Evolutionary conservation across 768 basidiomycete genomes (phyloP).

Genomic region (Kwoniella sp.): DNA sequence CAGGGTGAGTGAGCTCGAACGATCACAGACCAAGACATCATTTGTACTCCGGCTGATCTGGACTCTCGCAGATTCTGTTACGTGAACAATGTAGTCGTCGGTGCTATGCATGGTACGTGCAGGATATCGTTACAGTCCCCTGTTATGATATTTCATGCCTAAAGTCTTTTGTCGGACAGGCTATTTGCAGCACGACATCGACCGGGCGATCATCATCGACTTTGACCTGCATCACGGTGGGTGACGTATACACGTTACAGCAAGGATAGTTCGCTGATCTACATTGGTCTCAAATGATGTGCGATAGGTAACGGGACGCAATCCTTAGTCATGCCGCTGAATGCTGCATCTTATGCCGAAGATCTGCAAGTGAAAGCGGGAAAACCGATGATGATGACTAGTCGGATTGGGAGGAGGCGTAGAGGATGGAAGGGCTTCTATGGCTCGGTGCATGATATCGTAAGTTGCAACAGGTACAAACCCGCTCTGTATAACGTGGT

Average conservation of each 20-base stretch:
- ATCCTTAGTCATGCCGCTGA: conserved; percentile 85
- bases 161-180: conserved; percentile 64
- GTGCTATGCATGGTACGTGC: conserved; percentile 78
- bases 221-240: conserved; percentile 88
- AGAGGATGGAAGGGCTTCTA: conserved; percentile 66
- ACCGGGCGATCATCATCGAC: conserved; percentile 82
- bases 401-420: conserved; percentile 54
- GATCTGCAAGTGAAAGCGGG: conserved; percentile 59
- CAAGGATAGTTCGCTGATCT: too few species aligned
- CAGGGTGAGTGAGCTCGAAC: conserved; percentile 60
- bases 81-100: conserved; percentile 88
- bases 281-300: neutral
- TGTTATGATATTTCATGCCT: neutral
- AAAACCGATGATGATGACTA: conserved; percentile 39
- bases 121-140: neutral
- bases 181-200: conserved; percentile 74
- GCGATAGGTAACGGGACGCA: conserved; percentile 84
- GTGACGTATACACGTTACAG: conserved; percentile 19
- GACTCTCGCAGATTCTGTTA: conserved; percentile 70
- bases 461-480: too few species aligned
- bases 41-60: neutral
- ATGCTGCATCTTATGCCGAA: conserved; percentile 78
- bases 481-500: too few species aligned
- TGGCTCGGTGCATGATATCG: conserved; percentile 88
- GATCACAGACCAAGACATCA: neutral